Base-by-base conservation (phyloP, 148 eudicot species). In the Chenopodium formosanum region DNA sequence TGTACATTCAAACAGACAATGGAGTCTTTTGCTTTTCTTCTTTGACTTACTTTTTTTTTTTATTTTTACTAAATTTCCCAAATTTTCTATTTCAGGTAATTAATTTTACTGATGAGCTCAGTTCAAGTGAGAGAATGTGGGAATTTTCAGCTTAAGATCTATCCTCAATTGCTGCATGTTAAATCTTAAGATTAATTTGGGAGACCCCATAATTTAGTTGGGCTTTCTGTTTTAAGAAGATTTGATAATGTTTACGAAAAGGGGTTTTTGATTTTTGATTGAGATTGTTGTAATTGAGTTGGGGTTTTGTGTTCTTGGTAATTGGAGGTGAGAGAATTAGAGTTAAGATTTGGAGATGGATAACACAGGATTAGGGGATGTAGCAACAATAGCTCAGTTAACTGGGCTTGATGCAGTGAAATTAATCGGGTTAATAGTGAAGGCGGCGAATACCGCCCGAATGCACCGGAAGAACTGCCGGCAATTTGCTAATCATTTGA, bases 401-500 rank as follows among this genome's bases (percentile, higher is more conserved):
- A 80, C 93, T 0, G 99, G 99, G 37, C 46, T 92, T 3, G 98
- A 94, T 58, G 99, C 99, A 0, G 93, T 91, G 60, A 83, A 67
- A 81, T 81, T 96, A 29, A 96, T 96, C 9, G 91, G 95, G 29
- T 56, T 96, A 89, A 96, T 96, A 22, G 99, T 92, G 46, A 79
- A 89, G 83, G 94, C 99, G 22, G 97, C 99, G 2, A 84, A 77
- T 58, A 92, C 97, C 0, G 99, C 99, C 73, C 91, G 99, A 1
- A 92, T 96, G 99, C 99, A 96, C 91, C 91, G 91, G 84, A 90
- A 89, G 83, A 94, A 94, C 72, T 96, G 99, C 84, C 87, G 89
- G 91, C 92, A 92, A 52, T 96, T 96, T 19, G 97, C 99, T 1
- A 89, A 81, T 83, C 99, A 96, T 79, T 70, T 96, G 86, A 96